These are phyloP conservation scores for Penstemon eatonii DNA, from an alignment of 257 asterid species.

Conservation along the genomic window DNA sequence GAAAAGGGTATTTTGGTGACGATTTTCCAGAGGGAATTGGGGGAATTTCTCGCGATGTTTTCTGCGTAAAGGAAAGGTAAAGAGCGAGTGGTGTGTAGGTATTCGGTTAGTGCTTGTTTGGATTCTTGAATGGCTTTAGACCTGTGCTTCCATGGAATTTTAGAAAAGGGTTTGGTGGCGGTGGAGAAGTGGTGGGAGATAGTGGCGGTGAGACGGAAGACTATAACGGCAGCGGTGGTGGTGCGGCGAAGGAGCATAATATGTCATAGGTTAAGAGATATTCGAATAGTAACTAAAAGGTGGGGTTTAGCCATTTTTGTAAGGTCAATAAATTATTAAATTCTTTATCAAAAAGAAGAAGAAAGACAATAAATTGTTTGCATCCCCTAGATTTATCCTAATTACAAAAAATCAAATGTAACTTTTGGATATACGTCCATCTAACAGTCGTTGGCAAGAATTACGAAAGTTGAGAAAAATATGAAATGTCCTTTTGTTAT, in stretches of 20 bases:
- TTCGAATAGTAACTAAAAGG: no score
- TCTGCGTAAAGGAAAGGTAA: conserved; percentile 62
- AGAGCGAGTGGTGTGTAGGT: conserved; percentile 62
- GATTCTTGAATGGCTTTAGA: conserved; percentile 49
- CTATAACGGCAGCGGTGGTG: conserved; percentile 21
- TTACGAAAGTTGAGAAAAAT: no score
- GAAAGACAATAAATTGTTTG: no score
- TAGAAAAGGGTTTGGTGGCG: conserved; percentile 43
- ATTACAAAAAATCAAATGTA: no score
- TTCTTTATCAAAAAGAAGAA: no score
- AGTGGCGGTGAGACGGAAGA: conserved; percentile 29
- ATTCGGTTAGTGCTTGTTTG: conserved; percentile 52
- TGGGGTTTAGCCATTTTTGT: no score
- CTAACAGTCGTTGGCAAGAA: no score
- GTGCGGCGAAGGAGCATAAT: conserved; percentile 43
- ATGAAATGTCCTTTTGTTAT: no score
- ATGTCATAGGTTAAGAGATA: neutral
- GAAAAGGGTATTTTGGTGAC: conserved; percentile 47
- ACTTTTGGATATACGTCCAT: no score
- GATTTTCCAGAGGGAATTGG: conserved; percentile 39
- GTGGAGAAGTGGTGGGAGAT: conserved; percentile 32
- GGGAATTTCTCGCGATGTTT: conserved; percentile 48
- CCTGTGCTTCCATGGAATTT: conserved; percentile 49
- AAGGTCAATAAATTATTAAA: no score
- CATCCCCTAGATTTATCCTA: no score